Percentiles rank a stretch among this genome's conserved stretches.
Evolutionary conservation across 257 asterid species (phyloP).

Genomic region (Echium plantagineum): DNA sequence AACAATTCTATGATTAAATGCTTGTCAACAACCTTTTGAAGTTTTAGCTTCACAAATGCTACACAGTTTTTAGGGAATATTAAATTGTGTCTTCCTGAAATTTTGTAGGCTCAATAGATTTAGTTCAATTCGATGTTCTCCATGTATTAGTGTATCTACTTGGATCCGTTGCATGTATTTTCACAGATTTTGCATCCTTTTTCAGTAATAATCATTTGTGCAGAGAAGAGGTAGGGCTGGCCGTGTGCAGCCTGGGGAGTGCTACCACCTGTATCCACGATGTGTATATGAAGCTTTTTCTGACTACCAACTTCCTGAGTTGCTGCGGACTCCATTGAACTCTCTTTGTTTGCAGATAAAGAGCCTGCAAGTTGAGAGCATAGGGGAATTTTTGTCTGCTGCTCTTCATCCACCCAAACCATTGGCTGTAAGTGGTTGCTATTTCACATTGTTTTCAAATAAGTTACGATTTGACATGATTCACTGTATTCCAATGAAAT

Average conservation of each 20-base stretch:
- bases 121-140: background rate
- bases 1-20: background rate
- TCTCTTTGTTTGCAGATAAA: constrained; percentile 98
- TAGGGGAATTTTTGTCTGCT: constrained; percentile 75
- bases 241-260: constrained; percentile 97
- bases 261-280: constrained; percentile 88
- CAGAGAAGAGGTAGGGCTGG: constrained; percentile 99
- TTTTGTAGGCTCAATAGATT: background rate
- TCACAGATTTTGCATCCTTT: background rate
- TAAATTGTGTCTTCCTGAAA: too few relatives aligned
- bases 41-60: background rate
- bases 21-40: background rate
- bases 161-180: background rate
- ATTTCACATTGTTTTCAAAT: constrained; percentile 1
- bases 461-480: background rate
- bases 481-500: background rate
- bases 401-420: constrained; percentile 95
- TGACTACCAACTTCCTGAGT: constrained; percentile 96
- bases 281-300: constrained; percentile 95
- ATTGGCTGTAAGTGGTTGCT: constrained; percentile 54
- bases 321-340: constrained; percentile 86
- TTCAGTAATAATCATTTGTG: constrained; percentile 9
- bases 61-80: background rate
- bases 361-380: constrained; percentile 79
- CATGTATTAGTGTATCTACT: too few relatives aligned